A percentile compares a stretch with the other conserved stretches of the same genome.
Evolutionary conservation across 768 basidiomycete species (phyloP).

Genomic region (Leccinum boreale): DNA sequence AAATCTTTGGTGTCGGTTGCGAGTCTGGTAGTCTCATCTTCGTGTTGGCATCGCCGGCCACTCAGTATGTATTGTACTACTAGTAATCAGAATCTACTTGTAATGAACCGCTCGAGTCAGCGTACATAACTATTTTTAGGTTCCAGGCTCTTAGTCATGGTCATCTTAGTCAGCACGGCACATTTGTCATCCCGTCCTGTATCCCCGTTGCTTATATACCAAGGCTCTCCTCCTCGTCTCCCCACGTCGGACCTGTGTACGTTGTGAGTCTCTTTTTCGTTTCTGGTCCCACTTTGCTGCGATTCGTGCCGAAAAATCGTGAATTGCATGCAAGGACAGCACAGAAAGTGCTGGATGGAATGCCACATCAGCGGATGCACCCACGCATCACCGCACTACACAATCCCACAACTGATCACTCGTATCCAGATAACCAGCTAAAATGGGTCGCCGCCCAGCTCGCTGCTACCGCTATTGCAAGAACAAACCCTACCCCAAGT

Average conservation of each 20-base stretch:
- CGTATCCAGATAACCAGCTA: constrained; percentile 10
- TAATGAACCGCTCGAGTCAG: too few relatives aligned
- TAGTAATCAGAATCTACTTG: too few relatives aligned
- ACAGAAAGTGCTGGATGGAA: neutral
- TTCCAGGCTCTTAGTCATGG: neutral
- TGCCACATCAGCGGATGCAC: neutral
- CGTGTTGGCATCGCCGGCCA: too few relatives aligned
- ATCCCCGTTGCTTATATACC: neutral
- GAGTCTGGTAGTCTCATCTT: too few relatives aligned
- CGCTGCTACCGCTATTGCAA: constrained; percentile 99
- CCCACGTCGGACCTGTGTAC: neutral
- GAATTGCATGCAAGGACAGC: neutral
- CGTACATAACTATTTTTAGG: too few relatives aligned
- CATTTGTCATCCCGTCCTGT: neutral
- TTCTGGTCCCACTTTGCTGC: neutral
- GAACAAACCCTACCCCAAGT: constrained; percentile 98
- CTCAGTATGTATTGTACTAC: too few relatives aligned
- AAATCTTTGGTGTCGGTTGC: too few relatives aligned
- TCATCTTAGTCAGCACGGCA: neutral
- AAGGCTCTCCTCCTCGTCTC: neutral
- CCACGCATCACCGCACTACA: neutral
- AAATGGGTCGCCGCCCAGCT: constrained; percentile 96
- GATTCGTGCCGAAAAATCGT: neutral
- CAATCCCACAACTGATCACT: constrained; percentile 7
- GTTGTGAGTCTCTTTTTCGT: neutral